Conservation (phyloP, 1,284 basidiomycete species). For the Ceratobasidium sp. region DNA sequence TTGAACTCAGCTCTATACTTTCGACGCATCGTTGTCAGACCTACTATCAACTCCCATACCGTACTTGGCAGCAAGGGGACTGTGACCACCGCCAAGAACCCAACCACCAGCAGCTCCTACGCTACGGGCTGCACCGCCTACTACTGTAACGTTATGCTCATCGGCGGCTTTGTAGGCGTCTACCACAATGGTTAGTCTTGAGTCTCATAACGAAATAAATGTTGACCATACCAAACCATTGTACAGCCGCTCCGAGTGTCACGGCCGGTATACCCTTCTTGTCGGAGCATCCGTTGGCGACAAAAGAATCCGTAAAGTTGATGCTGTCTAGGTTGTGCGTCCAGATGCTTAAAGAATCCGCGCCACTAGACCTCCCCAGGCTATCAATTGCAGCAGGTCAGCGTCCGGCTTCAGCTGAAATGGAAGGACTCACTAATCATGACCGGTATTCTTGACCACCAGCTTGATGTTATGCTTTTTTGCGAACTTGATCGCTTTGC, state of each 20-base stretch:
- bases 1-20: not conserved
- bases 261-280: slow-evolving; percentile 16
- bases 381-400: not conserved
- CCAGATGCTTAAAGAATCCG: slow-evolving; percentile 35
- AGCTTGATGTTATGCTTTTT: slow-evolving; percentile 8
- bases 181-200: not conserved
- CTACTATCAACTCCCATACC: slow-evolving; percentile 39
- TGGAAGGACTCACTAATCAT: slow-evolving; percentile 18
- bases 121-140: slow-evolving; percentile 30
- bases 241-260: slow-evolving; percentile 20
- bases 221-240: slow-evolving; percentile 8
- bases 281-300: not conserved
- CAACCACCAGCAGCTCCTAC: slow-evolving; percentile 39
- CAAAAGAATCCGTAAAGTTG: slow-evolving; percentile 35
- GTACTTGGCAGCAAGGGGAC: slow-evolving; percentile 22
- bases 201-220: not conserved
- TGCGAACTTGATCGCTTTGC: slow-evolving; percentile 23
- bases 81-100: slow-evolving; percentile 39
- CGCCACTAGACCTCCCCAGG: slow-evolving; percentile 33
- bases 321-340: slow-evolving; percentile 34
- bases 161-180: slow-evolving; percentile 36
- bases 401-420: not conserved
- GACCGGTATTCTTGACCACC: slow-evolving; percentile 33
- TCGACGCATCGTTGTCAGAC: not conserved
- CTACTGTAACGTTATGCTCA: slow-evolving; percentile 30